Conservation (phyloP, 306 rosid genomes). For the Acacia acuminata region DNA sequence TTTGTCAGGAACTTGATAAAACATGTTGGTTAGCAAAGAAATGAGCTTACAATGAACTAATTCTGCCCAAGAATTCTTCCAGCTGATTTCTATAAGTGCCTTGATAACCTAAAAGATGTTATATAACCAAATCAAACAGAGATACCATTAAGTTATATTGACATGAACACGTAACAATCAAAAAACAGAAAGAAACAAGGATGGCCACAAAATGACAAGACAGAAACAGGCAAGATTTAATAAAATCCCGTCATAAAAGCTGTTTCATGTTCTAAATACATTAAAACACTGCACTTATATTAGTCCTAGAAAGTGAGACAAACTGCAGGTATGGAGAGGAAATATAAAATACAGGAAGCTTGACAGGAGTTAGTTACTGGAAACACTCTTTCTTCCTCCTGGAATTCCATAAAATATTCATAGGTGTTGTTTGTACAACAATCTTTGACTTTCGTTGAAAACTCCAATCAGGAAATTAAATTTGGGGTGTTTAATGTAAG, state of each 20-base stretch:
- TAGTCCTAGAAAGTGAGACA: not conserved
- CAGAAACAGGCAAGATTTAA: conserved; percentile 8
- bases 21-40: conserved; percentile 91
- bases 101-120: conserved; percentile 66
- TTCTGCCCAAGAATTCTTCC: conserved; percentile 95
- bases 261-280: conserved; percentile 12
- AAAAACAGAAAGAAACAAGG: not conserved
- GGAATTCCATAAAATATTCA: conserved; percentile 20
- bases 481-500: not conserved
- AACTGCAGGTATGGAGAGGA: not conserved
- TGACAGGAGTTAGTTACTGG: not conserved
- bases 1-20: conserved; percentile 77
- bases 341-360: conserved; percentile 12
- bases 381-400: not conserved
- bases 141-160: conserved; percentile 25
- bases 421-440: not conserved
- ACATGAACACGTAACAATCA: conserved; percentile 15
- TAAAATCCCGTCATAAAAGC: not conserved
- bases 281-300: conserved; percentile 9
- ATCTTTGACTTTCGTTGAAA: not conserved
- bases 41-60: conserved; percentile 92
- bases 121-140: conserved; percentile 37
- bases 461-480: not conserved
- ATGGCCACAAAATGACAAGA: conserved; percentile 19
- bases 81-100: conserved; percentile 71